Percentiles rank a stretch among this genome's conserved stretches.
phyloP scores from a whole-genome alignment of 163 green algal genomes.

The Trebouxiophyceae sp. region DNA sequence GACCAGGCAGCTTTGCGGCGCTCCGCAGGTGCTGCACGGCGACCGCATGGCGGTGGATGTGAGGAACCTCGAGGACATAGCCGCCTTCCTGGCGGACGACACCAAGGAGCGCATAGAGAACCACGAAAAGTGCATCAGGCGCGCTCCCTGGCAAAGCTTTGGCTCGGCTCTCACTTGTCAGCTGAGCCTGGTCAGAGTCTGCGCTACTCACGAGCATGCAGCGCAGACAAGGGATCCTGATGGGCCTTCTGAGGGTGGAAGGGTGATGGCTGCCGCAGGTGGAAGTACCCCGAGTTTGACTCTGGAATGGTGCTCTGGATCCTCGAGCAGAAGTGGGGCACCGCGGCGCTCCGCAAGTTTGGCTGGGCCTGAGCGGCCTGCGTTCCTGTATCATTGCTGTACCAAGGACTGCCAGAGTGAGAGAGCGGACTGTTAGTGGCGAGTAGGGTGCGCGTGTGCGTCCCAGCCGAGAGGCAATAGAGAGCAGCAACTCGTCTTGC shows the following conservation, averaged over 20 bases:
- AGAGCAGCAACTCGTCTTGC: not conserved
- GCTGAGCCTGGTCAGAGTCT: too few relatives aligned
- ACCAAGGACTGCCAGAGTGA: not conserved
- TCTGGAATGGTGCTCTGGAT: too few relatives aligned
- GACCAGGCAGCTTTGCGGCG: slow-evolving; percentile 21
- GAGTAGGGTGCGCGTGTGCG: too few relatives aligned
- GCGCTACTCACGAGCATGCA: too few relatives aligned
- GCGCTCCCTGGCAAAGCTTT: not conserved
- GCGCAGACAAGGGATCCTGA: too few relatives aligned
- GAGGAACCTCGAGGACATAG: slow-evolving; percentile 32
- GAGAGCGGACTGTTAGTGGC: not conserved
- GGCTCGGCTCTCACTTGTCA: too few relatives aligned
- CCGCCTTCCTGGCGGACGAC: slow-evolving; percentile 37
- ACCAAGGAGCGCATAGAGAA: slow-evolving; percentile 24
- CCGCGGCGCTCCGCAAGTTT: not conserved
- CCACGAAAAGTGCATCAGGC: not conserved
- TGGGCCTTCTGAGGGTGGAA: too few relatives aligned
- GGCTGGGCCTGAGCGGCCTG: not conserved
- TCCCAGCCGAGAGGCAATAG: too few relatives aligned
- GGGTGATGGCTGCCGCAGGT: not conserved
- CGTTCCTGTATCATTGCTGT: not conserved
- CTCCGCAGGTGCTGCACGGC: slow-evolving; percentile 33
- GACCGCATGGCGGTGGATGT: slow-evolving; percentile 40
- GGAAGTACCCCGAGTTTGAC: not conserved
- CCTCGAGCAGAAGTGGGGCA: slow-evolving; percentile 6